Percentiles rank a stretch among this genome's conserved stretches.
These are phyloP conservation scores for Neofusicoccum umdonicola DNA, from an alignment of 2,329 filamentous ascomycete genomes.

Conservation along the genomic window DNA sequence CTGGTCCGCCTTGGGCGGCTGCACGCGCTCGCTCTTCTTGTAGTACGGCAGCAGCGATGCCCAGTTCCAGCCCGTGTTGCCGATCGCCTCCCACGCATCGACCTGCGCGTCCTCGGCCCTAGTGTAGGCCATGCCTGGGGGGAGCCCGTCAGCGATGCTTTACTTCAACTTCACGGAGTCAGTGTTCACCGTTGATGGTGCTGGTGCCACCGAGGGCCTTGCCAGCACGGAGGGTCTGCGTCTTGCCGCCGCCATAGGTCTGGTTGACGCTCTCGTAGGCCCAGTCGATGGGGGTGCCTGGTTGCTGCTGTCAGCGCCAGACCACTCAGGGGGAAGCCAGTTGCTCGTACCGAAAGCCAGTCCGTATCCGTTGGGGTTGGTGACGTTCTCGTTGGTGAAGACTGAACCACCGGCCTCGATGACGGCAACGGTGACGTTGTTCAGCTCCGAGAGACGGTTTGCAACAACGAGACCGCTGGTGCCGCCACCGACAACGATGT, in stretches of 20 bases:
- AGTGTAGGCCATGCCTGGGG: constrained; percentile 33
- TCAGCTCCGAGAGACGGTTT: constrained; percentile 28
- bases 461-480: constrained; percentile 29
- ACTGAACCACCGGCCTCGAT: constrained; percentile 33
- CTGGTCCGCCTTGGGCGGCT: constrained; percentile 23
- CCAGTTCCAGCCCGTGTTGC: constrained; percentile 36
- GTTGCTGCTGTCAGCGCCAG: background rate
- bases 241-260: constrained; percentile 29
- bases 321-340: background rate
- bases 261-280: constrained; percentile 40
- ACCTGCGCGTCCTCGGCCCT: constrained; percentile 33
- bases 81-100: constrained; percentile 33
- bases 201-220: constrained; percentile 45
- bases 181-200: constrained; percentile 39
- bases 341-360: constrained; percentile 19
- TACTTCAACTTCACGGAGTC: background rate
- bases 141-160: background rate
- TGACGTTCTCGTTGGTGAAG: constrained; percentile 32
- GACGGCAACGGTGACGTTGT: constrained; percentile 29
- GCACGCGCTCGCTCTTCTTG: constrained; percentile 27
- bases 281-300: constrained; percentile 39
- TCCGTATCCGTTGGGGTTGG: constrained; percentile 25
- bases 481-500: constrained; percentile 29
- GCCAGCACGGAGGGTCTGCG: constrained; percentile 29
- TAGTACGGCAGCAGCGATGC: constrained; percentile 30